phyloP scores from a whole-genome alignment of 2,329 filamentous ascomycete genomes.

The Fusarium heterosporum region DNA sequence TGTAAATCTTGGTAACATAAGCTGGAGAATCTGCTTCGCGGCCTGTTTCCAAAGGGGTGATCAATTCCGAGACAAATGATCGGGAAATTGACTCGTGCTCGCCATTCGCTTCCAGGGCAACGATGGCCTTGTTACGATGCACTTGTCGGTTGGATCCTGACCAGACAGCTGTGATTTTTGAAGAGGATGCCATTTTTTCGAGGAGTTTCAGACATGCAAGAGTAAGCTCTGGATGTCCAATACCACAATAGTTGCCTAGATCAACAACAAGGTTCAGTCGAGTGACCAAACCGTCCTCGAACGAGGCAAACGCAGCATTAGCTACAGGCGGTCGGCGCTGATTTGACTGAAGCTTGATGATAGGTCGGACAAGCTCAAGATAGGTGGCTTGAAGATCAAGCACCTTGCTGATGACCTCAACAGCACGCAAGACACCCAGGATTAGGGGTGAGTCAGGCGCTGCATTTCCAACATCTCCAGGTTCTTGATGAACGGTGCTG shows the following conservation, averaged over 20 bases:
- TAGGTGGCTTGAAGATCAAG: conserved; percentile 93
- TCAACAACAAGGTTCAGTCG: conserved; percentile 83
- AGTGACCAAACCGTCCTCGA: conserved; percentile 90
- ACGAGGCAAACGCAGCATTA: conserved; percentile 79
- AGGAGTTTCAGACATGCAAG: conserved; percentile 84
- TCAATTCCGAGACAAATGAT: conserved; percentile 76
- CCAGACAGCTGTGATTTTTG: conserved; percentile 80
- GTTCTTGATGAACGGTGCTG: conserved; percentile 80
- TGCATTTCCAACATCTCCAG: conserved; percentile 77
- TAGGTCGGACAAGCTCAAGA: conserved; percentile 84
- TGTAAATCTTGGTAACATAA: conserved; percentile 84
- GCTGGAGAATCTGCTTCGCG: conserved; percentile 75
- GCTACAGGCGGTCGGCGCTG: conserved; percentile 72
- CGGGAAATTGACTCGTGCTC: conserved; percentile 83
- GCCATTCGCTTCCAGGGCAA: conserved; percentile 84
- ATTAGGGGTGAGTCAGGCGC: conserved; percentile 84
- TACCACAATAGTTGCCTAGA: conserved; percentile 86
- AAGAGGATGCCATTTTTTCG: conserved; percentile 86
- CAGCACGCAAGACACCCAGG: conserved; percentile 79
- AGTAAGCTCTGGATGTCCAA: conserved; percentile 83
- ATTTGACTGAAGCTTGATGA: conserved; percentile 75
- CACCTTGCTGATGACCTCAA: conserved; percentile 85
- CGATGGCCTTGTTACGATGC: conserved; percentile 85
- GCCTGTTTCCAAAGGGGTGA: conserved; percentile 77
- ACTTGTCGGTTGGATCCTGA: conserved; percentile 69